Base-by-base conservation (phyloP, 139 green algal species). In the Haematococcus sp. region DNA sequence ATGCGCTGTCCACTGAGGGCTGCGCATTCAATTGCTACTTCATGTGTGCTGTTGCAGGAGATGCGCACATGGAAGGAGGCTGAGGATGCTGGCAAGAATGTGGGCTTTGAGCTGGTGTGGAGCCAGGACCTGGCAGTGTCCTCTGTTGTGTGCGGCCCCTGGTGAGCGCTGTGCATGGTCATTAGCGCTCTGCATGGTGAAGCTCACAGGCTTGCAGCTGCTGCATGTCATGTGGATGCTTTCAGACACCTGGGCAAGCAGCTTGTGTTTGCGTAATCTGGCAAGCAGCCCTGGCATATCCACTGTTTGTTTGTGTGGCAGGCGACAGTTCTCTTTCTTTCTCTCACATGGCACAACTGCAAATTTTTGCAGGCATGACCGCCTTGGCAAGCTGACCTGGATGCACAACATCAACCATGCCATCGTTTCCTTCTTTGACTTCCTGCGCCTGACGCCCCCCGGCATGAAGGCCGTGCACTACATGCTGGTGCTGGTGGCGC, bases 401-500 rank as follows among this genome's bases (percentile, higher is more conserved):
- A 79, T 63, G 27, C 20, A 67, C 64, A 23, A 67, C 4, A 63
- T 77, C 33, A 77, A 77, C 71, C 60, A 70, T 11, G n/a, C 27
- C 9, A 70, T 77, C 27, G 59, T 77, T 2, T 51, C 17, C 59
- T 61, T 49, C n/a, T 49, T 77, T 33, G 49, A 77, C 71, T 63
- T 77, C 54, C 59, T 77, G 13, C 16, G 71, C 59, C 35, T 77
- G 40, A 70, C 60, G 23, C 71, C 71, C 25, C 40, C 22, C 5
- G 71, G 64, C 64, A 71, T 71, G 35, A 71, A 56, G 66, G 87
- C 95, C 17, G 93, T 98, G 60, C 96, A 99, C 85, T 83, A 94
- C 64, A 99, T 99, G 96, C 86, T 99, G 35, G 80, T 95, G n/a
- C 80, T 91, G n/a, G 89, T 93, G 40, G 88, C 89, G 3, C 74